A percentile compares a stretch with the other conserved stretches of the same genome.
Conservation (phyloP, 345 rosid species). For the Dipteronia dyeriana region DNA sequence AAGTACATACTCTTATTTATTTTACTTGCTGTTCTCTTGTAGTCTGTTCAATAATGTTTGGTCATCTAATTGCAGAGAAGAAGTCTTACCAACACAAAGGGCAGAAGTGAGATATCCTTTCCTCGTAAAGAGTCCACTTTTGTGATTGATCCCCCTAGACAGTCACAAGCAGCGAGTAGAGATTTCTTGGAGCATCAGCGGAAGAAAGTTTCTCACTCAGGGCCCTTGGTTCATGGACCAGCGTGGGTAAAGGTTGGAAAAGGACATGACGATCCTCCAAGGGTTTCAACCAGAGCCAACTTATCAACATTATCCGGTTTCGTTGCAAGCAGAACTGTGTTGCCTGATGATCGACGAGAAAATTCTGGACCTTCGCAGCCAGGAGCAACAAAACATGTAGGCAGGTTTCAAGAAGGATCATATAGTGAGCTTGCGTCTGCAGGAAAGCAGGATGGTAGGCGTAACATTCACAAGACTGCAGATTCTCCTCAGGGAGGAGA, state of each 20-base stretch:
- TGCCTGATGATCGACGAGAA: constrained; percentile 36
- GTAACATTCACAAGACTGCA: constrained; percentile 23
- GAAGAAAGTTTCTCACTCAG: constrained; percentile 55
- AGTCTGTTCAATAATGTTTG: background rate
- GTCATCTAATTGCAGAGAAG: constrained; percentile 39
- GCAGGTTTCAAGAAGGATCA: constrained; percentile 30
- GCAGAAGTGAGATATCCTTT: constrained; percentile 34
- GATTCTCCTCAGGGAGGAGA: constrained; percentile 38
- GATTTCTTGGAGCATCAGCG: constrained; percentile 35
- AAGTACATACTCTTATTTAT: too few relatives aligned
- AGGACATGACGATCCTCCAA: constrained; percentile 31
- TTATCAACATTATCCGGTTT: constrained; percentile 47
- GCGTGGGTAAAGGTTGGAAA: constrained; percentile 38
- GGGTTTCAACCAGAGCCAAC: constrained; percentile 33
- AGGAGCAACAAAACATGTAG: constrained; percentile 29
- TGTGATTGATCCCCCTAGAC: constrained; percentile 40
- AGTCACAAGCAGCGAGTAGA: constrained; percentile 37
- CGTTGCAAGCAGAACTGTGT: constrained; percentile 45
- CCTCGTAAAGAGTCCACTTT: constrained; percentile 40
- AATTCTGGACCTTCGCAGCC: constrained; percentile 31
- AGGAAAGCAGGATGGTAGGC: constrained; percentile 38
- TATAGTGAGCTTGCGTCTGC: constrained; percentile 25
- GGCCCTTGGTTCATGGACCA: constrained; percentile 49
- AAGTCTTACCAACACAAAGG: constrained; percentile 30
- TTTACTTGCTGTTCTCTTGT: background rate